Conservation (phyloP, 345 rosid genomes). For the Eutrema japonicum region DNA sequence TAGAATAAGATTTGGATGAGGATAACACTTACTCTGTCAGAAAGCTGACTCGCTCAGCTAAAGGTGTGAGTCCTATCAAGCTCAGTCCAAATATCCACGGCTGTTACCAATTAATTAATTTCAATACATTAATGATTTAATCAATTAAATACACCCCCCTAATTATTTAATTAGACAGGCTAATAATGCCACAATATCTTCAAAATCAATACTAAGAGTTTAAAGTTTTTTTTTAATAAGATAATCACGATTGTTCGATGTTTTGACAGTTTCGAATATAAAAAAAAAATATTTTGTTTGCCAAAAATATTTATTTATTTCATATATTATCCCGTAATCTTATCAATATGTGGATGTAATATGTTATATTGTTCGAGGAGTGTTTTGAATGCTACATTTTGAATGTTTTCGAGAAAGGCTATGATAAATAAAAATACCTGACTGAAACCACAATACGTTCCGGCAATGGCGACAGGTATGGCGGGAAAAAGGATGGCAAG, state of each 20-base stretch:
- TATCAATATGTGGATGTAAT: background rate
- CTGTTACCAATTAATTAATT: conserved; percentile 45
- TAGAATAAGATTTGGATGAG: conserved; percentile 10
- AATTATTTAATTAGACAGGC: background rate
- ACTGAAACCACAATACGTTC: conserved; percentile 57
- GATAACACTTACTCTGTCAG: conserved; percentile 79
- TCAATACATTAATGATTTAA: conserved; percentile 18
- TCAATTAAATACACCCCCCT: background rate
- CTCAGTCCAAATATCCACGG: conserved; percentile 87
- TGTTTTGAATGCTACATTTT: background rate
- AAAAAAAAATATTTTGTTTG: background rate
- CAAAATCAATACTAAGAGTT: background rate
- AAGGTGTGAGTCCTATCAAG: conserved; percentile 81
- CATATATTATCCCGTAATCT: background rate
- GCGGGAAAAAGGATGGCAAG: conserved; percentile 82
- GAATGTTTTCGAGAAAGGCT: background rate
- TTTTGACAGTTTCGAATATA: conserved; percentile 1
- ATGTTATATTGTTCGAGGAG: background rate
- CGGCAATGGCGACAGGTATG: conserved; percentile 72
- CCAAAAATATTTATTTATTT: background rate
- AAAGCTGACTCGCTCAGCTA: conserved; percentile 96
- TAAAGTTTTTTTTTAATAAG: too few relatives aligned
- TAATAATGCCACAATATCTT: background rate
- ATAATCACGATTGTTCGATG: too few relatives aligned
- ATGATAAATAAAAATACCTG: conserved; percentile 43